These are phyloP conservation scores for Jaltomata sinuosa DNA, from an alignment of 257 asterid genomes.

Conservation along the genomic window DNA sequence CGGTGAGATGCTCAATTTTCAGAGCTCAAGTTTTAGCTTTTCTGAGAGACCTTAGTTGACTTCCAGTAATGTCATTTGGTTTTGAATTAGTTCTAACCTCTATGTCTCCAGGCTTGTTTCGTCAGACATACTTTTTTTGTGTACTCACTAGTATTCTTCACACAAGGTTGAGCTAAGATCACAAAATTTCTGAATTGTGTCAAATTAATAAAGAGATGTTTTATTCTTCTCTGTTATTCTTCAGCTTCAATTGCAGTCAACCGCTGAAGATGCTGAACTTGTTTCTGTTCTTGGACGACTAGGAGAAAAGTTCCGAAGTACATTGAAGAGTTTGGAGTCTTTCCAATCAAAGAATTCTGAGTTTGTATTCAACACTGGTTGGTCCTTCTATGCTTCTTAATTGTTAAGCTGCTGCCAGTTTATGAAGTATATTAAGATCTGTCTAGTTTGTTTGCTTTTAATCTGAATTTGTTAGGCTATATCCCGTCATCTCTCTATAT, in stretches of 20 bases:
- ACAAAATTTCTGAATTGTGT: not conserved
- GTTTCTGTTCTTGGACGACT: constrained; percentile 43
- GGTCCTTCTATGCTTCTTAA: not conserved
- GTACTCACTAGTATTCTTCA: not conserved
- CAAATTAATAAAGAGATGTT: not conserved
- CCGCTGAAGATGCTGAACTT: constrained; percentile 44
- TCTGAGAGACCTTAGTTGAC: not conserved
- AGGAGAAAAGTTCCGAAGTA: constrained; percentile 43
- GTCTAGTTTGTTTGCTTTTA: not conserved
- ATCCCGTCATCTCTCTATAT: not conserved
- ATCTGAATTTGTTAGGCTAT: not conserved
- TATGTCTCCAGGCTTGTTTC: not conserved
- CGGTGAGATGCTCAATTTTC: constrained; percentile 35
- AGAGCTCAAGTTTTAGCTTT: not conserved
- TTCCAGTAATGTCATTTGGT: not conserved
- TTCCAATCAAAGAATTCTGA: constrained; percentile 82
- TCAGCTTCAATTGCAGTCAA: constrained; percentile 52
- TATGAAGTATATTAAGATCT: not conserved
- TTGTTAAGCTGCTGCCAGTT: not conserved
- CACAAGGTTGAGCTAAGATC: not conserved
- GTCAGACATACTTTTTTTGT: not conserved
- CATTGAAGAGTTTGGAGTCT: constrained; percentile 44
- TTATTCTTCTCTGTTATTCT: not conserved
- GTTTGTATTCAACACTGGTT: constrained; percentile 77
- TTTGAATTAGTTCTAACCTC: not conserved